These are phyloP conservation scores for Volutella citrinella DNA, from an alignment of 2,329 filamentous ascomycete genomes.

Conservation along the genomic window DNA sequence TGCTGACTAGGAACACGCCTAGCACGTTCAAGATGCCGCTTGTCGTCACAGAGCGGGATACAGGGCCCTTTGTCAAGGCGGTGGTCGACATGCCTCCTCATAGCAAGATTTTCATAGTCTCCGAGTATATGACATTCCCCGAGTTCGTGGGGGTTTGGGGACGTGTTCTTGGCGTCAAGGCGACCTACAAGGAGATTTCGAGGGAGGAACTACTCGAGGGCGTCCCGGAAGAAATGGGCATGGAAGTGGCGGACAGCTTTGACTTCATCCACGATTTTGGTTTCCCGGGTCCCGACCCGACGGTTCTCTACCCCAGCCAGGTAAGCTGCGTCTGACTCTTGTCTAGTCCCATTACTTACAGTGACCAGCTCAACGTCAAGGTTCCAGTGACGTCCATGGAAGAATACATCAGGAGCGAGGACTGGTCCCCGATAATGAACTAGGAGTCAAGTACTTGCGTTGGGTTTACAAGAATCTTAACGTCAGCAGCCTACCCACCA, in stretches of 20 bases:
- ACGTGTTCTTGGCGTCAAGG: slow-evolving; percentile 7
- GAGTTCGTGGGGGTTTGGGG: slow-evolving; percentile 13
- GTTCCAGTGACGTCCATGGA: slow-evolving; percentile 6
- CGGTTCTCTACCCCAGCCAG: slow-evolving; percentile 4
- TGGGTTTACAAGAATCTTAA: too few relatives aligned
- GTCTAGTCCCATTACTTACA: too few relatives aligned
- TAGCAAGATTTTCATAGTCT: slow-evolving; percentile 9
- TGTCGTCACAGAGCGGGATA: slow-evolving; percentile 11
- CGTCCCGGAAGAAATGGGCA: slow-evolving; percentile 5
- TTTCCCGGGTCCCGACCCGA: slow-evolving; percentile 11
- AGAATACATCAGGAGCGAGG: slow-evolving; percentile 11
- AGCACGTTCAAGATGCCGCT: too few relatives aligned
- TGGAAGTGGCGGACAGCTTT: slow-evolving; percentile 6
- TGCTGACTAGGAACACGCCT: too few relatives aligned
- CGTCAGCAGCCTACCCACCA: too few relatives aligned
- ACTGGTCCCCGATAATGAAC: too few relatives aligned
- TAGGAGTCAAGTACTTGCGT: too few relatives aligned
- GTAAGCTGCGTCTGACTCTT: too few relatives aligned
- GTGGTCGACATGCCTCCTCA: slow-evolving; percentile 8
- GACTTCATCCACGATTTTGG: slow-evolving; percentile 14
- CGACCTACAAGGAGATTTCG: slow-evolving; percentile 9
- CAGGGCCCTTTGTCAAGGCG: slow-evolving; percentile 15
- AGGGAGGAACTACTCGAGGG: too few relatives aligned
- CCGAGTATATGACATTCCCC: slow-evolving; percentile 7
- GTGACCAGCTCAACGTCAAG: slow-evolving; percentile 9